Evolutionary conservation across 495 filamentous ascomycete genomes (phyloP).

Genomic region (Penicillium bialowiezense): DNA sequence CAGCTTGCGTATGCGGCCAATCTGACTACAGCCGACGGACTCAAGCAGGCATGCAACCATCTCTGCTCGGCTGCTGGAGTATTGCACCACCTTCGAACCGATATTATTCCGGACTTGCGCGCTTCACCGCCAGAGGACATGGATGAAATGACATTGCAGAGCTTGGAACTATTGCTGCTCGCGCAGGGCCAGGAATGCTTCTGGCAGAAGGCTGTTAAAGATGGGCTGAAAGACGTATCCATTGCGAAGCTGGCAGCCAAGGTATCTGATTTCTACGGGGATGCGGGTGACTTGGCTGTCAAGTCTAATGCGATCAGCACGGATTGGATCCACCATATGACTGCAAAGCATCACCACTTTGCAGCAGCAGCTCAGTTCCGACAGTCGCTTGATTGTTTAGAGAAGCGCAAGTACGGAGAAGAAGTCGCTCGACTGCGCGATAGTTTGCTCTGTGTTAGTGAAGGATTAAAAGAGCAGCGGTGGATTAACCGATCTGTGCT

Average conservation of each 20-base stretch:
- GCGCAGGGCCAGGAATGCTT: constrained; percentile 96
- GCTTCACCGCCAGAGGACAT: constrained; percentile 90
- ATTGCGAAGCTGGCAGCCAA: constrained; percentile 90
- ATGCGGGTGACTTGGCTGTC: constrained; percentile 79
- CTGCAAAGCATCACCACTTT: constrained; percentile 96
- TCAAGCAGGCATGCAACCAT: constrained; percentile 88
- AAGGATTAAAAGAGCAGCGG: constrained; percentile 79
- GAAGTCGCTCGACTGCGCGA: constrained; percentile 87
- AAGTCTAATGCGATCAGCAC: constrained; percentile 86
- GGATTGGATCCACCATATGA: constrained; percentile 98
- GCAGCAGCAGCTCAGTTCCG: constrained; percentile 93
- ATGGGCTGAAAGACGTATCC: constrained; percentile 83
- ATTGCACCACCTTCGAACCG: constrained; percentile 70
- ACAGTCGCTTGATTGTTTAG: constrained; percentile 88
- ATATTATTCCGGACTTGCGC: constrained; percentile 81
- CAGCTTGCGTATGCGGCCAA: constrained; percentile 83
- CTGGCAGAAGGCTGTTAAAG: constrained; percentile 96
- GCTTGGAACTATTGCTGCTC: constrained; percentile 77
- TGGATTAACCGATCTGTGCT: constrained; percentile 84
- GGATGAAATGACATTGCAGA: constrained; percentile 83
- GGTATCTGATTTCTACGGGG: constrained; percentile 87
- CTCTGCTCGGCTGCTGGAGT: constrained; percentile 88
- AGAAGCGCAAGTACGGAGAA: constrained; percentile 93
- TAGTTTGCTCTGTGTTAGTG: constrained; percentile 76
- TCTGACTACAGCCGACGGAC: constrained; percentile 74